Evolutionary conservation across 176 grass and related monocot species (phyloP), one percentile per base, ranked within the genome.

Genomic region (Carex myosuroides): DNA sequence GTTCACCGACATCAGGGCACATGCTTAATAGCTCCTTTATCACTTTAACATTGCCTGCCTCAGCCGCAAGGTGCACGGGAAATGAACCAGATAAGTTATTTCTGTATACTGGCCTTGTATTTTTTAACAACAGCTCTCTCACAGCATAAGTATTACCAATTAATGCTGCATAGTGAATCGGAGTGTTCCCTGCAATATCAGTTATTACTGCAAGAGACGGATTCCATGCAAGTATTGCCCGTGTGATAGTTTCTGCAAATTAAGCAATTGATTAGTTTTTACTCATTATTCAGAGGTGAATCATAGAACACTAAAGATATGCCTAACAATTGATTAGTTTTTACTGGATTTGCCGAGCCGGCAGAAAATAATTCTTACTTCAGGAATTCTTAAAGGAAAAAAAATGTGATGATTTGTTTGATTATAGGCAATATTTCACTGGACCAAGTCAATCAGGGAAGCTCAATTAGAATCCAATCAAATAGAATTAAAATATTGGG

Each of bases 21-120:
- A 48, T 52, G 72, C 26, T 77, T 5, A 86, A 71, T 37, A 97
- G 35, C 81, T 97, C 72, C 29, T 90, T 64, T 18, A 97, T 87
- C 44, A 94, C 66, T 20, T 84, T 22, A 44, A 54, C 56, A 24
- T 83, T 54, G 7, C 90, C 90, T 85, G 83, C 83, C 66, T 82
- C 87, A 71, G 90, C 92, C 75, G 94, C 92, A 65, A 94, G 71
- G 87, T 97, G 94, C 54, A 97, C 84, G 68, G 85, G 85, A 70
- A 87, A 94, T 53, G 84, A 84, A 22, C 92, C 94, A 83, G 72
- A 82, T 70, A 77, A 70, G 50, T 79, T 56, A 13, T 33, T 39
- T 39, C 37, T 39, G 21, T 79, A 79, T 16, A 33, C 39, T 30
- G 75, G 0, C 2, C 6, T 2, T 16, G 44, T 56, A 79, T 79